Evolutionary conservation across 2,329 filamentous ascomycete genomes (phyloP).

Genomic region (Venturia effusa): DNA sequence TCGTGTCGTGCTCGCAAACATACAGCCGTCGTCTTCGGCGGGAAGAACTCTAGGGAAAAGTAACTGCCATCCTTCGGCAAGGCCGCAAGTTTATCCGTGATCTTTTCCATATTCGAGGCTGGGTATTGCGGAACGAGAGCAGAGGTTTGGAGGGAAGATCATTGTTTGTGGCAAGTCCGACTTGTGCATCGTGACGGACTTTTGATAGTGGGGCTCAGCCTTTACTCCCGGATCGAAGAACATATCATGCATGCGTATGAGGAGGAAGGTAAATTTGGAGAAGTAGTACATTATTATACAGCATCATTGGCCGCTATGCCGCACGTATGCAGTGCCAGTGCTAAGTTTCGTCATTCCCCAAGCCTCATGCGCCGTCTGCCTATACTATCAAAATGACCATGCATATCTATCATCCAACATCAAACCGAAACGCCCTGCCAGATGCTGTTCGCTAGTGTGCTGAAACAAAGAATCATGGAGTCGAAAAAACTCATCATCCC

Average conservation of each 20-base stretch:
- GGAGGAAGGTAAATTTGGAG: not conserved
- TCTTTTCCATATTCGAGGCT: constrained; percentile 57
- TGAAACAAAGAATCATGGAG: not conserved
- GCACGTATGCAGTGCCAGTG: not conserved
- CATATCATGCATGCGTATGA: not conserved
- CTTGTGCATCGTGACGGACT: not conserved
- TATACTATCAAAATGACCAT: not conserved
- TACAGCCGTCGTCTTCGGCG: constrained; percentile 87
- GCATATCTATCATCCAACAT: not conserved
- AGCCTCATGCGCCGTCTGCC: not conserved
- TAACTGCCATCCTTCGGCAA: constrained; percentile 72
- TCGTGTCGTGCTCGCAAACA: constrained; percentile 18
- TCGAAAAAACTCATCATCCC: constrained; percentile 35
- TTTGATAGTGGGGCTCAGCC: not conserved
- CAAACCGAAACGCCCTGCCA: not conserved
- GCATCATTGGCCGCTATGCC: not conserved
- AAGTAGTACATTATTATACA: not conserved
- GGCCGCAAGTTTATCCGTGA: constrained; percentile 90
- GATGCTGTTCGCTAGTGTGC: not conserved
- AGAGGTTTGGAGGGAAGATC: not conserved
- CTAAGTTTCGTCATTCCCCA: not conserved
- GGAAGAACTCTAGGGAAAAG: constrained; percentile 98
- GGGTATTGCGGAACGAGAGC: not conserved
- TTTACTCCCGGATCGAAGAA: not conserved
- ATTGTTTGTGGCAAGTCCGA: constrained; percentile 2